Base-by-base conservation (phyloP, 257 asterid genomes). In the Petunia axillaris region DNA sequence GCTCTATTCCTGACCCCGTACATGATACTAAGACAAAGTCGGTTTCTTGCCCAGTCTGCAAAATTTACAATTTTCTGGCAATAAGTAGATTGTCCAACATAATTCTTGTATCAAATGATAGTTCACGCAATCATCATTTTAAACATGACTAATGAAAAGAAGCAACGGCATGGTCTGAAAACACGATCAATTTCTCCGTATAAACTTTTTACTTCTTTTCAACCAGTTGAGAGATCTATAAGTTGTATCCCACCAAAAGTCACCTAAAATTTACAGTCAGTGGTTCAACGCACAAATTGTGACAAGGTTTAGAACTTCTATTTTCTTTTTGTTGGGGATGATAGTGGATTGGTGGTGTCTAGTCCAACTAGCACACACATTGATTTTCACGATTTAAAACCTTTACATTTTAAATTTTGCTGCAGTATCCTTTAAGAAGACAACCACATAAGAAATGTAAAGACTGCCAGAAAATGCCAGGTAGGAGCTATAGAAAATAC, bases 41-140 rank as follows among this genome's bases (percentile, higher is more conserved):
- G 14, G 99, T 93, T 90, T 95, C 99, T 89, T 95, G 97, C 87
- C 99, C 99, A 8, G 97, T 90, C 98, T 95, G 96, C 91, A 88
- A 83, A 55, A 40, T 84, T 60, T 70, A 78, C 75, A 84, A 82
- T 53, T 58, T 35, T 77, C 60, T 40, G 66, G 64, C 36, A 54
- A 79, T 75, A 43, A 84, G 25, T 48, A 73, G 35, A 46, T 4
- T 11, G 43, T 16, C 41, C 37, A 43, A 43, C 13, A 46, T 16
- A 70, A n/a, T 40, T 6, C 35, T 39, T 76, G 35, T 75, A 36
- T 44, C 58, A 16, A 78, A 80, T 16, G n/a, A 64, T 5, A 14
- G 40, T 63, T n/a, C 75, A 62, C 50, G 35, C 57, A 60, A 48
- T 40, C 39, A 71, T 35, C 60, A 71, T 35, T 9, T 71, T 71